Base-by-base conservation (phyloP, 163 green algal genomes). In the Trebouxia gelatinosa region DNA sequence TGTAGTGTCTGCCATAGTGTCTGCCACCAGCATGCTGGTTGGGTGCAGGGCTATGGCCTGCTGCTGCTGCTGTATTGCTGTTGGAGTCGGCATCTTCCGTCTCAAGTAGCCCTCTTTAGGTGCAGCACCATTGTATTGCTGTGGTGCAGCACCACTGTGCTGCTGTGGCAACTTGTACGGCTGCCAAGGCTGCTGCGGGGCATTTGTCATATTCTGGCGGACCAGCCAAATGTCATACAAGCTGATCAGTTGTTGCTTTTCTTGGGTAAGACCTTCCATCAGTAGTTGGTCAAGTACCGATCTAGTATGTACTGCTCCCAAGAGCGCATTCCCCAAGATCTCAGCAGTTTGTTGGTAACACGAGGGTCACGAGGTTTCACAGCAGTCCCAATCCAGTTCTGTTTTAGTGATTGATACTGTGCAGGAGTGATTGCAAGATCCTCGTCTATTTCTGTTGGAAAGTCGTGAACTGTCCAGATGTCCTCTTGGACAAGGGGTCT, bases 281-380 rank as follows among this genome's bases (percentile, higher is more conserved):
- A 71, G 50, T 71, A 71, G 62, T 71, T 71, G 62, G 62, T 71
- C 62, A 71, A 71, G 62, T 71, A 71, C 62, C 62, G 62, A 71
- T 51, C 62, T 71, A 71, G 35, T 50, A 71, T 37, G 62, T 71
- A 71, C 62, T 71, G 62, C 62, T 71, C 50, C 62, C 62, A 71
- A 71, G 62, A 71, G 35, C 35, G 62, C 62, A 71, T 71, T 50
- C 62, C 35, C 62, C 62, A 71, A 71, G 62, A 71, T 37, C 35
- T 71, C 62, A 71, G 35, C 62, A 71, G 35, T 71, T 71, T 51
- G 62, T 71, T 37, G 23, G 62, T 71, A 34, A 71, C 62, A 71
- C 62, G 62, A 51, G 62, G 62, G 62, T 71, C 62, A 71, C 62
- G 62, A 34, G 62, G 62, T 26, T 71, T 71, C 35, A 71, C 62